Base-by-base conservation (phyloP, 441 rosid genomes). In the Aleurites moluccanus region DNA sequence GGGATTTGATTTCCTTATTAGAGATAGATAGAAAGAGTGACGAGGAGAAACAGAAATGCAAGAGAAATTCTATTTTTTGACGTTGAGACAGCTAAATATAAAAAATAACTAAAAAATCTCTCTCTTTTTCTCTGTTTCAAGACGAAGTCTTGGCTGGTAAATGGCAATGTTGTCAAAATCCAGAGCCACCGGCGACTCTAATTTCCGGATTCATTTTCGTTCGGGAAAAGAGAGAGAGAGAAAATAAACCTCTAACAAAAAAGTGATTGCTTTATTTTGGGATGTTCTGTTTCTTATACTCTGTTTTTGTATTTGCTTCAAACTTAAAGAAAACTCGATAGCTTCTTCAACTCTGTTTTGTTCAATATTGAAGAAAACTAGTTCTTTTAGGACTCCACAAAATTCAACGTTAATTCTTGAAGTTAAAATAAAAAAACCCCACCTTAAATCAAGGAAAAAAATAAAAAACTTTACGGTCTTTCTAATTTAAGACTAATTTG, bases 41-140 rank as follows among this genome's bases (percentile, higher is more conserved):
- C 62, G 72, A 63, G 68, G 67, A 75, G 65, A 72, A 60, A 70
- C 50, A 25, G 77, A 74, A 73, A 74, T 65, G 78, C 35, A 27
- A 55, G 21, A 20, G 6, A 33, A 56, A 64, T 79, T 70, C 89
- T 81, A 83, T 72, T 74, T 82, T 83, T 84, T 74, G 81, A 79
- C 80, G 80, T 73, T 83, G 64, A 74, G 85, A 75, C 80, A 77
- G 81, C 89, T 80, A 85, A 81, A 86, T 83, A 73, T 75, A 77
- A 73, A 85, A 82, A 47, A 75, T 13, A 40, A 21, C 35, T 33
- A 20, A 56, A 33, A 33, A n/a, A 50, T 11, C 27, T 45, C 15
- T 49, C n/a, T 67, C 28, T 74, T 1, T 55, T n/a, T 45, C 13
- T 25, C 73, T 72, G 40, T 56, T 60, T 23, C 20, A 42, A 44